Base-by-base conservation (phyloP, 1,284 basidiomycete species). In the Marasmius tenuissimus region DNA sequence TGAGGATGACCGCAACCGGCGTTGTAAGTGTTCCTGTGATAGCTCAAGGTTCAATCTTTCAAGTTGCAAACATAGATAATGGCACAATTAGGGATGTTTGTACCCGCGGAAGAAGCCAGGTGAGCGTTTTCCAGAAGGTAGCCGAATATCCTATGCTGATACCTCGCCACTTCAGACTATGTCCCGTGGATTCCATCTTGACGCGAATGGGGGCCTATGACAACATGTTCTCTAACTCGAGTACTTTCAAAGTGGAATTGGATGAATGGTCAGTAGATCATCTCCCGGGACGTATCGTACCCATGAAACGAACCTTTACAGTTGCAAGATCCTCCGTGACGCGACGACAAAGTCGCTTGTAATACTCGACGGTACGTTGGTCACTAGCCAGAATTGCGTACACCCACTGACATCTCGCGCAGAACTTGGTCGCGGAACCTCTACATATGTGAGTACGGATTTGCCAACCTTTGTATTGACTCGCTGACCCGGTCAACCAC, bases 191-290 rank as follows among this genome's bases (percentile, higher is more conserved):
- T 73, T 83, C 92, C 27, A 98, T 99, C 68, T 86, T 97, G 63
- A 98, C 97, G 7, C 89, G 97, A 34, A 99, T 99, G 97, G 97
- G 97, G 18, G 97, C 97, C 1, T 96, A 97, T 72, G 96, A 98
- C 71, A 96, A 96, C 70, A 97, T 98, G 92, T 97, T 97, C 73
- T 92, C 94, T 1, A 92, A 93, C 67, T 87, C 95, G 0, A 96
- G 94, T 75, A 97, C 95, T 0, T 98, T 97, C 85, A 96, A 97
- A 73, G 96, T 98, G 18, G 96, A 98, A 72, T 81, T 98, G 58
- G 96, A 97, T 72, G 96, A 98, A 85, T 94, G 92, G 92, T 93
- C 65, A 58, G 76, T 63, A 35, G 61, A 63, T 39, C 22, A 10
- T 38, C 14, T 18, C 8, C 27, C 2, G 16, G 34, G n/a, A 37